phyloP scores from a whole-genome alignment of 2,329 filamentous ascomycete species.

The Aspergillus felis region DNA sequence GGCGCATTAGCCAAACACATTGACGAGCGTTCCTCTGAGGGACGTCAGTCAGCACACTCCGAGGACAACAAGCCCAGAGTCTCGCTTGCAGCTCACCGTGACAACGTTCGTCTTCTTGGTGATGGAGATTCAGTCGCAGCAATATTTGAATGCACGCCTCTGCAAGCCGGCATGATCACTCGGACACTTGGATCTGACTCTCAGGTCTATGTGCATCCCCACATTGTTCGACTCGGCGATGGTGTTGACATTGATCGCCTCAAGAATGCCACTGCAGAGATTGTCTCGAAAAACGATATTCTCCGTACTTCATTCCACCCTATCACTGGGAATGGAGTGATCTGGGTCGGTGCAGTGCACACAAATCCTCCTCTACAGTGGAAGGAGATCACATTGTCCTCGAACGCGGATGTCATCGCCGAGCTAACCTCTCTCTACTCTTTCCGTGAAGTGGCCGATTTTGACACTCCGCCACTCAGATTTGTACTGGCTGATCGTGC shows the following conservation, averaged over 20 bases:
- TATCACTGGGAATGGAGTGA: conserved; percentile 14
- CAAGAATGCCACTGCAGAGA: conserved; percentile 51
- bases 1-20: conserved; percentile 22
- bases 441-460: conserved; percentile 17
- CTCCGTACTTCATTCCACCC: conserved; percentile 56
- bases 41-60: background rate
- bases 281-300: conserved; percentile 55
- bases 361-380: conserved; percentile 14
- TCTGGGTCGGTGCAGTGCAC: conserved; percentile 29
- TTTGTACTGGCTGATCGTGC: conserved; percentile 28
- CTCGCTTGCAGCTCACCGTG: conserved; percentile 8
- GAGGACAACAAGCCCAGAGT: background rate
- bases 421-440: conserved; percentile 10
- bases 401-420: conserved; percentile 9
- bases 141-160: conserved; percentile 60
- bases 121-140: conserved; percentile 18
- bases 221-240: conserved; percentile 53
- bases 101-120: conserved; percentile 14
- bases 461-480: conserved; percentile 30
- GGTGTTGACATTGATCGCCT: conserved; percentile 48
- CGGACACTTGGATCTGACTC: conserved; percentile 55
- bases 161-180: conserved; percentile 81
- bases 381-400: conserved; percentile 17
- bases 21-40: conserved; percentile 5
- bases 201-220: conserved; percentile 69